Percentiles rank a stretch among this genome's conserved stretches.
Evolutionary conservation across 768 basidiomycete species (phyloP).

Genomic region (Cystoderma amianthinum): DNA sequence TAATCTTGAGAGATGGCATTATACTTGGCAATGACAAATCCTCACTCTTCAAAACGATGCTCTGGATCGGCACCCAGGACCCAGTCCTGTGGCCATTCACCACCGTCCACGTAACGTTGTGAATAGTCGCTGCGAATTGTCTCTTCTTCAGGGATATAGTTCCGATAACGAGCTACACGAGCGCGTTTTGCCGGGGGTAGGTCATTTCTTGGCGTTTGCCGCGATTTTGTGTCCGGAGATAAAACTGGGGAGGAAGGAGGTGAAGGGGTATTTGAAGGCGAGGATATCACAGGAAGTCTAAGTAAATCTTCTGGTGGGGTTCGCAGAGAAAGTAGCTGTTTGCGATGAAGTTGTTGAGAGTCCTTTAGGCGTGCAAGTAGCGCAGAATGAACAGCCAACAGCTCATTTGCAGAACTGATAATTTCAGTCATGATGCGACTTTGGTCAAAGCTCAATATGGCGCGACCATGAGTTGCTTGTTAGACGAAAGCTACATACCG

Average conservation of each 20-base stretch:
- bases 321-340: slow-evolving; percentile 45
- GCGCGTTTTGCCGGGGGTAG: slow-evolving; percentile 68
- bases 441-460: no score
- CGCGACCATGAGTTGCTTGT: no score
- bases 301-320: slow-evolving; percentile 39
- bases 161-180: slow-evolving; percentile 59
- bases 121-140: slow-evolving; percentile 96
- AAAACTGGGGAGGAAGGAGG: slow-evolving; percentile 35
- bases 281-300: slow-evolving; percentile 8
- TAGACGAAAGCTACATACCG: no score
- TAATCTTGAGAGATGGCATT: background rate
- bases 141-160: slow-evolving; percentile 91
- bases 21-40: slow-evolving; percentile 7
- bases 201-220: slow-evolving; percentile 29
- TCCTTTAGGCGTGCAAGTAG: slow-evolving; percentile 50
- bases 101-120: slow-evolving; percentile 82
- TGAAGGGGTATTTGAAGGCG: slow-evolving; percentile 36
- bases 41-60: slow-evolving; percentile 89
- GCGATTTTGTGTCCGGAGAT: slow-evolving; percentile 30
- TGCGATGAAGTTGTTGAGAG: slow-evolving; percentile 50
- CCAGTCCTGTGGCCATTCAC: slow-evolving; percentile 93
- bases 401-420: slow-evolving; percentile 55
- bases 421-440: no score
- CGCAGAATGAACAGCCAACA: slow-evolving; percentile 54
- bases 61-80: slow-evolving; percentile 87